A percentile compares a stretch with the other conserved stretches of the same genome.
phyloP scores from a whole-genome alignment of 2,329 filamentous ascomycete species.

The Mycosphaerella sp. region DNA sequence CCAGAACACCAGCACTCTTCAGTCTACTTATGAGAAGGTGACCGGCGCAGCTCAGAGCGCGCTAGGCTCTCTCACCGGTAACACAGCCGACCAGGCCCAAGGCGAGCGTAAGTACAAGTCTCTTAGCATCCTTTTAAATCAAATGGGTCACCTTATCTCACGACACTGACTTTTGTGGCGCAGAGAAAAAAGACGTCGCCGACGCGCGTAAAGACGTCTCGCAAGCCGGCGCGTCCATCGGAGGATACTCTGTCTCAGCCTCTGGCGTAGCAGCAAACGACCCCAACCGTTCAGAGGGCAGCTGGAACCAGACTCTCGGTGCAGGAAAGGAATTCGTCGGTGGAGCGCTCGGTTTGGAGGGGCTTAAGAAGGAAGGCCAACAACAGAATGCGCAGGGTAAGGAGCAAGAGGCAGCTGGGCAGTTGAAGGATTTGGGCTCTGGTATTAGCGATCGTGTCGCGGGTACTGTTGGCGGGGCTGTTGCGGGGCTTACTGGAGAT shows the following conservation, averaged over 20 bases:
- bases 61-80: constrained; percentile 68
- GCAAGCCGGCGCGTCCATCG: constrained; percentile 68
- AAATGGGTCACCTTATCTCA: not conserved
- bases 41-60: constrained; percentile 66
- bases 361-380: constrained; percentile 65
- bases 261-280: constrained; percentile 68
- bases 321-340: constrained; percentile 77
- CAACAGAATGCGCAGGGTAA: constrained; percentile 76
- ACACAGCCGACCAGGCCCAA: constrained; percentile 56
- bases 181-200: constrained; percentile 57
- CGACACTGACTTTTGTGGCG: constrained; percentile 36
- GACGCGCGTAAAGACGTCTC: constrained; percentile 65
- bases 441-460: constrained; percentile 47
- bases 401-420: constrained; percentile 74
- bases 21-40: constrained; percentile 57
- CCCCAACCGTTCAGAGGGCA: constrained; percentile 63
- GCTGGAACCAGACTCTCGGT: constrained; percentile 86
- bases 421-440: constrained; percentile 65
- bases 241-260: constrained; percentile 62
- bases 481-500: constrained; percentile 60
- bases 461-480: constrained; percentile 61
- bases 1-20: constrained; percentile 65
- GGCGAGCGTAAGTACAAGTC: constrained; percentile 17
- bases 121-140: too few species aligned
- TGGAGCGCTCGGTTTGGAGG: constrained; percentile 66